Evolutionary conservation across 2,329 filamentous ascomycete species (phyloP).

Genomic region (Aspergillus carbonarius): DNA sequence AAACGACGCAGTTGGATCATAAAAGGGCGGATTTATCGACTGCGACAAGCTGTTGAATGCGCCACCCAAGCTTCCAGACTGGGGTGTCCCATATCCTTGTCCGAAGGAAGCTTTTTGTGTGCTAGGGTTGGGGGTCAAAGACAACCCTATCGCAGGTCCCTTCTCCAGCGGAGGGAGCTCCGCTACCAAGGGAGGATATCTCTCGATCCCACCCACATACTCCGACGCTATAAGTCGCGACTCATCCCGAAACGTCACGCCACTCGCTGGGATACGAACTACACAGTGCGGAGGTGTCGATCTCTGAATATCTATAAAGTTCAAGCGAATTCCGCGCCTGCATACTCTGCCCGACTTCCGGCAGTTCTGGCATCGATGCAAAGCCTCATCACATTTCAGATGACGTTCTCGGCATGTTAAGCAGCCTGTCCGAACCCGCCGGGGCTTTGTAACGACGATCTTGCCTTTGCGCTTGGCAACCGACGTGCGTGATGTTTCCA

Average conservation of each 20-base stretch:
- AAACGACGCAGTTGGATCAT: conserved; percentile 35
- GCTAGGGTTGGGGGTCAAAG: background rate
- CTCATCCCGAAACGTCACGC: conserved; percentile 81
- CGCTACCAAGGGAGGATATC: conserved; percentile 62
- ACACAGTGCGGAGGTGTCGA: conserved; percentile 64
- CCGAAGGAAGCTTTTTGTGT: conserved; percentile 41
- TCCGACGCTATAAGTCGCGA: conserved; percentile 87
- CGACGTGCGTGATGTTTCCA: conserved; percentile 10
- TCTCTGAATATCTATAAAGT: conserved; percentile 84
- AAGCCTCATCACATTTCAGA: conserved; percentile 82
- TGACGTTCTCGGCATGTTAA: conserved; percentile 86
- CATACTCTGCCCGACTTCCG: conserved; percentile 82
- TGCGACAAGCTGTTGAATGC: conserved; percentile 28
- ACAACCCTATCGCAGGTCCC: conserved; percentile 11
- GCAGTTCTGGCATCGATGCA: conserved; percentile 71
- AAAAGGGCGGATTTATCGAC: conserved; percentile 25
- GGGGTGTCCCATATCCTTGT: conserved; percentile 47
- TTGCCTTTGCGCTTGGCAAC: conserved; percentile 27
- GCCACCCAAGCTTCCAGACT: conserved; percentile 29
- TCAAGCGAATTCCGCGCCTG: conserved; percentile 80
- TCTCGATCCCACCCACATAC: conserved; percentile 74
- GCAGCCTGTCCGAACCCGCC: conserved; percentile 84
- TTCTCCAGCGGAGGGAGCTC: conserved; percentile 31
- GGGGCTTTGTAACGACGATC: conserved; percentile 60
- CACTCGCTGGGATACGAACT: conserved; percentile 63